phyloP scores from a whole-genome alignment of 306 rosid species.

The Vigna angularis region DNA sequence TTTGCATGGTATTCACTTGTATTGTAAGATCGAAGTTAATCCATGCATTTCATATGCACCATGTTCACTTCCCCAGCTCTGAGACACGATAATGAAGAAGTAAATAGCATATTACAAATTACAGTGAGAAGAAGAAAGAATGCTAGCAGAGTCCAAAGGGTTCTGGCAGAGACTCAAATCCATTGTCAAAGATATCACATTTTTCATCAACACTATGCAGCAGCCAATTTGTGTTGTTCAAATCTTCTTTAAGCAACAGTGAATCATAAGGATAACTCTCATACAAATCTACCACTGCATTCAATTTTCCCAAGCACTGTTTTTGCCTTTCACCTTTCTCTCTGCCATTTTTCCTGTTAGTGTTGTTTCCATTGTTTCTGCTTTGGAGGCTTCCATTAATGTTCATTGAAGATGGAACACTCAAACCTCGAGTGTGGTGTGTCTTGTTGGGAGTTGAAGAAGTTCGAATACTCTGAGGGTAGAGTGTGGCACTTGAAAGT shows the following conservation, averaged over 20 bases:
- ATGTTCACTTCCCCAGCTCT: background rate
- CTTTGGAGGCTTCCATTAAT: slow-evolving; percentile 50
- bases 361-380: slow-evolving; percentile 48
- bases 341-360: slow-evolving; percentile 46
- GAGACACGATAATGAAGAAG: background rate
- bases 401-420: slow-evolving; percentile 43
- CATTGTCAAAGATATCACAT: slow-evolving; percentile 70
- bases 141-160: slow-evolving; percentile 74
- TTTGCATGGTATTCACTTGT: background rate
- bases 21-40: slow-evolving; percentile 5
- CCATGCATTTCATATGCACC: background rate
- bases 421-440: slow-evolving; percentile 56
- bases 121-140: slow-evolving; percentile 39
- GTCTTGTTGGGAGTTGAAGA: slow-evolving; percentile 56
- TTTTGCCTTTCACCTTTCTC: slow-evolving; percentile 48
- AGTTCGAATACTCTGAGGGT: slow-evolving; percentile 80
- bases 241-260: slow-evolving; percentile 72
- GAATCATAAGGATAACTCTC: slow-evolving; percentile 79
- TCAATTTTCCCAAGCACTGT: slow-evolving; percentile 51
- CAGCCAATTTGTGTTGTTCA: slow-evolving; percentile 79
- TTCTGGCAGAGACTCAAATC: slow-evolving; percentile 81
- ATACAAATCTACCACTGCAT: slow-evolving; percentile 62
- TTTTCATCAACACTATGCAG: slow-evolving; percentile 68
- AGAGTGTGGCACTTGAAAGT: slow-evolving; percentile 69
- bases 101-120: slow-evolving; percentile 26